These are phyloP conservation scores for Alopecurus myosuroides DNA, from an alignment of 176 grass and related monocot species.

Conservation along the genomic window DNA sequence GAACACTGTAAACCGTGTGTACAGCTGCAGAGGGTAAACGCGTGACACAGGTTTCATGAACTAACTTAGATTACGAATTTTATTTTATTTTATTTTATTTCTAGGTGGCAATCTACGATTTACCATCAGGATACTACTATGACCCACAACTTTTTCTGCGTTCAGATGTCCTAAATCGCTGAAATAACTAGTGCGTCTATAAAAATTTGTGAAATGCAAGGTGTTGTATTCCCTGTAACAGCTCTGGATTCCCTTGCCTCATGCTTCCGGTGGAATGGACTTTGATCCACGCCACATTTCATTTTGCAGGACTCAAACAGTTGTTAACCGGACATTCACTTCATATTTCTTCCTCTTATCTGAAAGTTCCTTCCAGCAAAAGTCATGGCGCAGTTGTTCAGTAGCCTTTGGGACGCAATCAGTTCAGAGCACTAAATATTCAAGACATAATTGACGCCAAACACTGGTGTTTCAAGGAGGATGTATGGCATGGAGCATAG, in stretches of 20 bases:
- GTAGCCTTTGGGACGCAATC: neutral
- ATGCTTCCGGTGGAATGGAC: neutral
- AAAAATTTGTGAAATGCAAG: neutral
- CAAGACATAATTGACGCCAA: neutral
- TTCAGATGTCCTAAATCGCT: neutral
- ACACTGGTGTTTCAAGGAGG: neutral
- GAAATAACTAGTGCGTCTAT: neutral
- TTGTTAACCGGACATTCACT: neutral
- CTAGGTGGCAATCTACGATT: neutral
- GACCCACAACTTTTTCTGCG: neutral
- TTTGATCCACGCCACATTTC: neutral
- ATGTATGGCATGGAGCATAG: neutral
- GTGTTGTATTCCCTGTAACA: neutral
- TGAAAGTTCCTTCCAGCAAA: neutral
- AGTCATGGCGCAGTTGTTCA: neutral
- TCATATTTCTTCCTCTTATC: neutral
- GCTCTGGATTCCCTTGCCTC: neutral
- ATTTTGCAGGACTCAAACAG: neutral
- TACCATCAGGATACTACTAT: neutral
- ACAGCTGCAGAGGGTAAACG: neutral
- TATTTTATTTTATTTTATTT: neutral
- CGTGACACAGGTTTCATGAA: neutral
- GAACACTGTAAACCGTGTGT: too few species aligned
- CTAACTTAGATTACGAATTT: neutral
- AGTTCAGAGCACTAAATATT: neutral